Conservation (phyloP, 192 early-diverging fungal species). For the Funneliformis mosseae region DNA sequence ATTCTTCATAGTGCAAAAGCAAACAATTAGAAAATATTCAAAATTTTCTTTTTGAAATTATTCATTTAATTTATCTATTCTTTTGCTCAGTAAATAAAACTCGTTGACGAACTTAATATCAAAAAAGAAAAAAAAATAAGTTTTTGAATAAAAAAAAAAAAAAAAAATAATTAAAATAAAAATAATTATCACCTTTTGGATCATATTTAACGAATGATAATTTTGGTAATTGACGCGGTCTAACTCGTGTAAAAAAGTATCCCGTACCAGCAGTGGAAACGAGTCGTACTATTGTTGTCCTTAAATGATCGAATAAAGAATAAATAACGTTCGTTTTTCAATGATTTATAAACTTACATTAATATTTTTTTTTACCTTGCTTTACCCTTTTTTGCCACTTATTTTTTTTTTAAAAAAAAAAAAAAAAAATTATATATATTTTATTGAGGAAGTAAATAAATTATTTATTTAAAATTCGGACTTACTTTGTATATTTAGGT, state of each 20-base stretch:
- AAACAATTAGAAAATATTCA: too few species aligned
- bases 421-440: neutral
- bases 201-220: slow-evolving; percentile 93
- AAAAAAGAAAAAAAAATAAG: slow-evolving; percentile 7
- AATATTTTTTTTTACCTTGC: slow-evolving; percentile 49
- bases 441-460: neutral
- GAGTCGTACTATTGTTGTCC: slow-evolving; percentile 84
- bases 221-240: slow-evolving; percentile 78
- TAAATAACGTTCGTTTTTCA: neutral
- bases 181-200: slow-evolving; percentile 70
- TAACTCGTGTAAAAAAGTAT: slow-evolving; percentile 83
- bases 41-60: too few species aligned
- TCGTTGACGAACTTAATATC: neutral
- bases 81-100: slow-evolving; percentile 31
- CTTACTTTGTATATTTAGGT: neutral
- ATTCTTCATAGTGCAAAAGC: too few species aligned
- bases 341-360: neutral
- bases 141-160: neutral
- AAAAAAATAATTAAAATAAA: neutral
- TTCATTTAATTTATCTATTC: neutral
- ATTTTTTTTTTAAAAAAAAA: too few species aligned
- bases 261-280: slow-evolving; percentile 90
- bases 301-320: slow-evolving; percentile 26
- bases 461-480: neutral
- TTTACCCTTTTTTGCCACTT: slow-evolving; percentile 85